Conservation (phyloP, 441 rosid genomes). For the Aquilaria agallochum region DNA sequence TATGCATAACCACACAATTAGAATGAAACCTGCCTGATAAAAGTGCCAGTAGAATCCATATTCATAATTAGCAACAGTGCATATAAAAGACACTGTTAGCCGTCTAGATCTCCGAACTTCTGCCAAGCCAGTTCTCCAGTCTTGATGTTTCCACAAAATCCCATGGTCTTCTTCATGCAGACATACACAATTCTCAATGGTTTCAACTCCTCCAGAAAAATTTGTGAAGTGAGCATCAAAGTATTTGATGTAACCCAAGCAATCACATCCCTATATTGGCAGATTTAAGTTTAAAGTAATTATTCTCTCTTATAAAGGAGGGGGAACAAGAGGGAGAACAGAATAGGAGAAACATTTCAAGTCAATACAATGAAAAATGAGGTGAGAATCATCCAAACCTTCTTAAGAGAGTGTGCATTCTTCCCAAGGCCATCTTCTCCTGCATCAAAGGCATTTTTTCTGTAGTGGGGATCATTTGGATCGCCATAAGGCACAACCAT, state of each 20-base stretch:
- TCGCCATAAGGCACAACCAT: slow-evolving; percentile 97
- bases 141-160: slow-evolving; percentile 91
- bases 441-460: slow-evolving; percentile 93
- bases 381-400: slow-evolving; percentile 34
- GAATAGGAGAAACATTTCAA: slow-evolving; percentile 13
- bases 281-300: slow-evolving; percentile 1
- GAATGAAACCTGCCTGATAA: slow-evolving; percentile 66
- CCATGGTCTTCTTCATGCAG: slow-evolving; percentile 96
- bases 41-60: slow-evolving; percentile 95
- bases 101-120: slow-evolving; percentile 91
- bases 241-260: slow-evolving; percentile 83
- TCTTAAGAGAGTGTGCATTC: slow-evolving; percentile 91
- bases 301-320: background rate
- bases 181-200: slow-evolving; percentile 88
- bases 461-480: slow-evolving; percentile 90
- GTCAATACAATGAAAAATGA: slow-evolving; percentile 5
- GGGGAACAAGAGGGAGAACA: background rate
- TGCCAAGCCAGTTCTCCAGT: slow-evolving; percentile 93
- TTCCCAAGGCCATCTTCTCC: slow-evolving; percentile 97
- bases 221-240: slow-evolving; percentile 89
- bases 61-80: slow-evolving; percentile 88
- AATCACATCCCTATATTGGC: slow-evolving; percentile 74
- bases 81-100: slow-evolving; percentile 70
- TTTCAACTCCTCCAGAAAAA: slow-evolving; percentile 90
- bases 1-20: background rate